Conservation (phyloP, 2,329 filamentous ascomycete species). For the Rutstroemia sp. region DNA sequence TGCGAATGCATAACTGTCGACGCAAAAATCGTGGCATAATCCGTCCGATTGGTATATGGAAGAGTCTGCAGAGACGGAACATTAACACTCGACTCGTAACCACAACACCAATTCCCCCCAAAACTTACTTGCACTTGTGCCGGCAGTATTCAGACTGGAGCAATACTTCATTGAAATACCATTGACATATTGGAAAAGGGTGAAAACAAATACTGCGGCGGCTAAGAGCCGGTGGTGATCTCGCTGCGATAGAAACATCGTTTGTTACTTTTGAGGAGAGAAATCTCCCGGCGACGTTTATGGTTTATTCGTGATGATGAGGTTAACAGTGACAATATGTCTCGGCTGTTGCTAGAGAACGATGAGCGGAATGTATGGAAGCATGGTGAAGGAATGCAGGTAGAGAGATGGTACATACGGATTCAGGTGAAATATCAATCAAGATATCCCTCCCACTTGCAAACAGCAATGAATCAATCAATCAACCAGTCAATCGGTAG, state of each 20-base stretch:
- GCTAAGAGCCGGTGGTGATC: constrained; percentile 20
- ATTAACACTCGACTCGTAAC: not conserved
- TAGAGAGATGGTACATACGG: not conserved
- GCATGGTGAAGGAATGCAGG: constrained; percentile 14
- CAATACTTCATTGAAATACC: constrained; percentile 32
- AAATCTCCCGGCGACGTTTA: constrained; percentile 1
- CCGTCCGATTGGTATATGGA: constrained; percentile 63
- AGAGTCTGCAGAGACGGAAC: constrained; percentile 35
- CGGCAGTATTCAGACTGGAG: constrained; percentile 40
- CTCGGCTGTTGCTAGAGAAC: constrained; percentile 6
- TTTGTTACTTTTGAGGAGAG: constrained; percentile 1
- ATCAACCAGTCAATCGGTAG: not conserved
- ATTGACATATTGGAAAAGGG: constrained; percentile 11
- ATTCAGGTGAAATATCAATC: constrained; percentile 18
- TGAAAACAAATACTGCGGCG: constrained; percentile 15
- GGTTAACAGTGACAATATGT: constrained; percentile 1
- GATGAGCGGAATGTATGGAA: constrained; percentile 5
- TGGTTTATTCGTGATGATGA: not conserved
- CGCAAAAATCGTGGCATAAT: constrained; percentile 56
- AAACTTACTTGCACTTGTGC: constrained; percentile 36
- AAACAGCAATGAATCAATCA: constrained; percentile 4
- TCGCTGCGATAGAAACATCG: constrained; percentile 13
- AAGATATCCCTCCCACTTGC: constrained; percentile 26
- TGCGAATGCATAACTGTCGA: constrained; percentile 53
- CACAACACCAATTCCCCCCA: not conserved